Conservation (phyloP, 2,329 filamentous ascomycete species). For the Cordyceps cicadae region DNA sequence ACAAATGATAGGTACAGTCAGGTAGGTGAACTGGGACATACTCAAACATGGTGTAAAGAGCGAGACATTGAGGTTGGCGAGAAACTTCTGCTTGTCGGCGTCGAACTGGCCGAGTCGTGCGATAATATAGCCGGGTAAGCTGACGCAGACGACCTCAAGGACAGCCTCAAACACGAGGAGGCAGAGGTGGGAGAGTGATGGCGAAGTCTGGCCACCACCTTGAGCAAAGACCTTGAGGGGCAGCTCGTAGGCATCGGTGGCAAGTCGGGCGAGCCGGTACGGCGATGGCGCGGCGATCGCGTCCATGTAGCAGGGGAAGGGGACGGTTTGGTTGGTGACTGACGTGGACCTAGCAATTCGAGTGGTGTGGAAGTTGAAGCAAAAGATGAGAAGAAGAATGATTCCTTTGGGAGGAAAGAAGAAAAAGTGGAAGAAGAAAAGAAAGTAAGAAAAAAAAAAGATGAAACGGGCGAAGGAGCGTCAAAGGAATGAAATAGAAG, state of each 20-base stretch:
- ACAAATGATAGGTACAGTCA: background rate
- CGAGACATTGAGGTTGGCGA: slow-evolving; percentile 92
- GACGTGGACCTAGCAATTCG: background rate
- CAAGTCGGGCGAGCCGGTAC: slow-evolving; percentile 33
- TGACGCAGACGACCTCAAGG: slow-evolving; percentile 90
- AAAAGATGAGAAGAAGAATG: background rate
- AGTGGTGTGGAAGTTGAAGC: background rate
- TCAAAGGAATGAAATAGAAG: background rate
- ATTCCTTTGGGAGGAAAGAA: background rate
- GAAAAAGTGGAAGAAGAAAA: background rate
- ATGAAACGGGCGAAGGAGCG: background rate
- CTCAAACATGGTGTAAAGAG: slow-evolving; percentile 95
- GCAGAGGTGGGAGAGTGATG: slow-evolving; percentile 59
- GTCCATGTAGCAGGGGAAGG: slow-evolving; percentile 23
- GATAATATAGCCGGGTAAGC: slow-evolving; percentile 86
- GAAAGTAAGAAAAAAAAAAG: background rate
- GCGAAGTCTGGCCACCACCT: slow-evolving; percentile 46
- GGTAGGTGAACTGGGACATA: slow-evolving; percentile 35
- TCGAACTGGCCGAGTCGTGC: slow-evolving; percentile 88
- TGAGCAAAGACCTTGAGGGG: slow-evolving; percentile 33
- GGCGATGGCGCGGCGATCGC: slow-evolving; percentile 37
- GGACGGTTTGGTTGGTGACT: background rate
- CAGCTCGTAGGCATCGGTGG: slow-evolving; percentile 32
- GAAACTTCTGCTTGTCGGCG: slow-evolving; percentile 90
- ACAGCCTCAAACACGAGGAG: slow-evolving; percentile 91